A percentile compares a stretch with the other conserved stretches of the same genome.
Conservation (phyloP, 371 early-diverging fungal genomes). For the Circinella umbellata region DNA sequence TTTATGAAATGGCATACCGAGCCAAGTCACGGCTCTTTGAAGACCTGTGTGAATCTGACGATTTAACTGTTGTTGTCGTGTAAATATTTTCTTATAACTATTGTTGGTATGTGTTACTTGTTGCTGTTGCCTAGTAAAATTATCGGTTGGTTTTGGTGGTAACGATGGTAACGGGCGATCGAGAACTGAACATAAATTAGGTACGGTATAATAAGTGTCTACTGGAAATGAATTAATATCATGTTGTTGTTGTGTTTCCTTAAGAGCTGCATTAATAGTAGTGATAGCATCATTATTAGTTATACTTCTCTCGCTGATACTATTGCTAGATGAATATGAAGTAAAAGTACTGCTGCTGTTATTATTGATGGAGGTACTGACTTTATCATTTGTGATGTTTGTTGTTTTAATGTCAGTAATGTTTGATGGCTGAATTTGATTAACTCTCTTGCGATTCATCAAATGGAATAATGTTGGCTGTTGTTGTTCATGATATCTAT, state of each 20-base stretch:
- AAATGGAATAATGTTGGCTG: background rate
- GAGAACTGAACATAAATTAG: background rate
- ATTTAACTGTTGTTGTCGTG: background rate
- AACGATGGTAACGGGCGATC: constrained; percentile 3
- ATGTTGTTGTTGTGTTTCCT: background rate
- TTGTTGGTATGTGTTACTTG: background rate
- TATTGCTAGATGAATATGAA: background rate
- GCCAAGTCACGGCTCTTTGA: constrained; percentile 16
- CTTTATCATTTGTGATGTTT: no score
- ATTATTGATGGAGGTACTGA: no score
- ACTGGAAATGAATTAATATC: background rate
- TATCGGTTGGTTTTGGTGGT: background rate
- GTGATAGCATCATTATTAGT: no score
- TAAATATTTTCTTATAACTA: background rate
- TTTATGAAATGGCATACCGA: constrained; percentile 14
- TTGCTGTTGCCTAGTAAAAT: background rate
- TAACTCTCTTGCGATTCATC: background rate
- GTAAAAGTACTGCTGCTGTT: background rate
- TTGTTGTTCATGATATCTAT: background rate
- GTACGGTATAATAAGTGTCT: constrained; percentile 1
- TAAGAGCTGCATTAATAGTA: no score
- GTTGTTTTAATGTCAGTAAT: background rate
- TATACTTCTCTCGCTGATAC: background rate
- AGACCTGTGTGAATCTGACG: background rate
- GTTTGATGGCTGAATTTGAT: background rate